Base-by-base conservation (phyloP, 495 filamentous ascomycete genomes). In the Lindgomyces ingoldianus region DNA sequence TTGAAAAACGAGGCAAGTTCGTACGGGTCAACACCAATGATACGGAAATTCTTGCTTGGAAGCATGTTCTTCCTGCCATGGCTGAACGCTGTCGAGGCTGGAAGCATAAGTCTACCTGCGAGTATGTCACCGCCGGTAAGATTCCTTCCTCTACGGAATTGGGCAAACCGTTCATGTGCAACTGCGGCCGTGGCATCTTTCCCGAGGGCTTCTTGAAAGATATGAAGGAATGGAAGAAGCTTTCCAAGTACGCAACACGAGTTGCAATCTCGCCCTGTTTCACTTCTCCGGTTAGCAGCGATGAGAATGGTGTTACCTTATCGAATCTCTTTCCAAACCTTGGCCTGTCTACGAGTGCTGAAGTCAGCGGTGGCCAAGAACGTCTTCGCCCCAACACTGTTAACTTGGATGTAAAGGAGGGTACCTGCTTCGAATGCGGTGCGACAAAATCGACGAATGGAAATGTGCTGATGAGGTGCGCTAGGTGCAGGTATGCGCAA, bases 401-500 rank as follows among this genome's bases (percentile, higher is more conserved):
- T n/a, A n/a, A n/a, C n/a, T n/a, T n/a, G n/a, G 49, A 63, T 24
- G 14, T 19, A 24, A 54, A 21, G 51, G 49, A 45, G 19, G 51
- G 54, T 3, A 26, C 36, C 16, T 64, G 60, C 60, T 33, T 47
- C 12, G 26, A 10, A 16, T 64, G 60, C 29, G 51, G 60, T 19
- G 19, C 19, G 22, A n/a, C 47, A 16, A 57, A 30, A 4, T 24
- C 1, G 42, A 64, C 18, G 14, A 27, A 36, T 24, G 39, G 36
- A 11, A 36, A 27, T 21, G 27, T n/a, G 39, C 21, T 77, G 16
- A 74, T 82, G 57, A 75, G 72, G 19, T 88, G 85, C 71, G 75
- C 73, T 0, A 74, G 73, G 14, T 88, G 85, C 73, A 74, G 74
- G 27, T 72, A 73, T 2, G 74, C 74, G 6, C 70, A 75, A 21